These are phyloP conservation scores for Gracilaria domingensis DNA, from an alignment of 23 red algal genomes.

Conservation along the genomic window DNA sequence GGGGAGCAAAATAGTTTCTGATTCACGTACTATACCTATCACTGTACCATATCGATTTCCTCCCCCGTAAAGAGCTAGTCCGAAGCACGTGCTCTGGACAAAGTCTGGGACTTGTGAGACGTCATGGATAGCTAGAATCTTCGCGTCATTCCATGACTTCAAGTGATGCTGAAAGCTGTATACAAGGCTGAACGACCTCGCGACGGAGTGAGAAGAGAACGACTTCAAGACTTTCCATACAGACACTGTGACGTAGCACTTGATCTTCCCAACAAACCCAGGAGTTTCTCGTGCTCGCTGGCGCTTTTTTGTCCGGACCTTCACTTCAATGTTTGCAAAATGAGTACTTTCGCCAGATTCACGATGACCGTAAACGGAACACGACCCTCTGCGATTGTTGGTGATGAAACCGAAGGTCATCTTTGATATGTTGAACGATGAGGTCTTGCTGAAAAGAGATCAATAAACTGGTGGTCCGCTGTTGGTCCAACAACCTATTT, in stretches of 20 bases:
- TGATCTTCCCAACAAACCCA: background rate
- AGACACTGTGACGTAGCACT: background rate
- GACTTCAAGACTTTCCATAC: background rate
- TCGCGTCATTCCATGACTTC: slow-evolving; percentile 13
- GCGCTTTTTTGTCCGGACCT: slow-evolving; percentile 5
- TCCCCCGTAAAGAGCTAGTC: background rate
- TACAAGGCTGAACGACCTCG: background rate
- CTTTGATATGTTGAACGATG: background rate
- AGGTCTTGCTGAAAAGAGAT: no score
- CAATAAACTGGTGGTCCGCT: no score
- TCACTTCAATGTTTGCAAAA: slow-evolving; percentile 13
- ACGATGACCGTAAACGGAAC: background rate
- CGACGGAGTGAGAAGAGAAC: background rate
- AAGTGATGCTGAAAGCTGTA: slow-evolving; percentile 18
- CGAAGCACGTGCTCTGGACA: background rate
- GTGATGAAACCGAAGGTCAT: background rate
- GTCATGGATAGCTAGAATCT: slow-evolving; percentile 11
- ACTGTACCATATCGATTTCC: slow-evolving; percentile 12
- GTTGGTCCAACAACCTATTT: no score
- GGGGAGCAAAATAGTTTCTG: background rate
- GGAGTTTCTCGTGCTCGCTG: background rate
- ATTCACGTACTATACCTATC: background rate
- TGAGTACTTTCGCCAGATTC: background rate
- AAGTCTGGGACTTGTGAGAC: background rate
- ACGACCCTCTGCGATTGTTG: background rate